These are phyloP conservation scores for Yamadazyma ubonensis DNA, from an alignment of 805 yeast species.

Conservation along the genomic window DNA sequence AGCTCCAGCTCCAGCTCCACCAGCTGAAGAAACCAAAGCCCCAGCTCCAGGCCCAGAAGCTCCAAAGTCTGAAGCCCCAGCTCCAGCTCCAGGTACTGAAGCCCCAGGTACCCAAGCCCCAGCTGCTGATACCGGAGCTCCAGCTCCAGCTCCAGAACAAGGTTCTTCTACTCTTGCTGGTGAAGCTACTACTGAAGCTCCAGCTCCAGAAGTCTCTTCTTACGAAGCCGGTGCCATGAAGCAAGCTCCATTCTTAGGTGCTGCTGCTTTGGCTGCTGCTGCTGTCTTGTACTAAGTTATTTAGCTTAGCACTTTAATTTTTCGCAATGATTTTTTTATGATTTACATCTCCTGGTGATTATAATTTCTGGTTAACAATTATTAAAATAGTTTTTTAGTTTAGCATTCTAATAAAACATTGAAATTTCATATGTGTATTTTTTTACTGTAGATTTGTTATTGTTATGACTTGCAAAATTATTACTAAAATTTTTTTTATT, in stretches of 20 bases:
- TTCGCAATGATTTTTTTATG: conserved; percentile 9
- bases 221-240: conserved; percentile 19
- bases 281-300: conserved; percentile 19
- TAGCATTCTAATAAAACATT: conserved; percentile 8
- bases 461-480: no score
- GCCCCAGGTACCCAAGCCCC: conserved; percentile 14
- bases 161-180: conserved; percentile 15
- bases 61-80: conserved; percentile 10
- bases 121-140: conserved; percentile 14
- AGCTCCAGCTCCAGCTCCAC: conserved; percentile 13
- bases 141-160: conserved; percentile 13
- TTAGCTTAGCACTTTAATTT: conserved; percentile 1
- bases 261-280: conserved; percentile 28
- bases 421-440: no score
- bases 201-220: conserved; percentile 18
- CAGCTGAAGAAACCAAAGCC: conserved; percentile 8
- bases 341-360: conserved; percentile 3
- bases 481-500: no score
- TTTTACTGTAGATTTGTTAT: no score
- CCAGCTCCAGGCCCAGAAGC: conserved; percentile 14
- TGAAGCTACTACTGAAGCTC: conserved; percentile 14
- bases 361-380: conserved; percentile 8
- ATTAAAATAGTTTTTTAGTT: conserved; percentile 4
- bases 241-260: conserved; percentile 18
- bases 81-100: conserved; percentile 13